phyloP scores from a whole-genome alignment of 1,139 yeast genomes.

The Insectozyma bohioensis region DNA sequence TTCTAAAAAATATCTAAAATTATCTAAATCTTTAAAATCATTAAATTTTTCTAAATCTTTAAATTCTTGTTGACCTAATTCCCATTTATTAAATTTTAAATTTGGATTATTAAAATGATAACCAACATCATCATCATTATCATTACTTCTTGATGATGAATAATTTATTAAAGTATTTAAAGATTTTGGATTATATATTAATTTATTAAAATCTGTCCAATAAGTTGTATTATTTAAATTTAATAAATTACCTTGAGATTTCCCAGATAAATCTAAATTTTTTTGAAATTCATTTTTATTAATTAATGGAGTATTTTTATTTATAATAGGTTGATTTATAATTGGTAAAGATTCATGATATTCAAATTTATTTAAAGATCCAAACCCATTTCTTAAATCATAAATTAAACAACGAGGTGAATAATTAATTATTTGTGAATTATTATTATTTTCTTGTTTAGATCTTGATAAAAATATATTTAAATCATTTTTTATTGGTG shows the following conservation, averaged over 20 bases:
- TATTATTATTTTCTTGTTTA: slow-evolving; percentile 44
- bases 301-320: slow-evolving; percentile 1
- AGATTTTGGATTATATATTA: slow-evolving; percentile 65
- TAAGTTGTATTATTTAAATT: slow-evolving; percentile 46
- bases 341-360: slow-evolving; percentile 30
- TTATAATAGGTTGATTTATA: slow-evolving; percentile 1
- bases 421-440: slow-evolving; percentile 50
- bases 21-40: slow-evolving; percentile 46
- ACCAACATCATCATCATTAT: slow-evolving; percentile 21
- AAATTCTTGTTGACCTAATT: slow-evolving; percentile 33
- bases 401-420: slow-evolving; percentile 78
- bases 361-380: slow-evolving; percentile 56
- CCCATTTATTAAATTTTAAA: slow-evolving; percentile 26
- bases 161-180: slow-evolving; percentile 56
- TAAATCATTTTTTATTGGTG: slow-evolving; percentile 29
- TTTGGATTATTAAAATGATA: slow-evolving; percentile 30
- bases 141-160: no score
- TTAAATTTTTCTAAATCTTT: slow-evolving; percentile 6
- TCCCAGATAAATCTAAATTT: slow-evolving; percentile 58
- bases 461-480: slow-evolving; percentile 28
- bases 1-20: slow-evolving; percentile 67
- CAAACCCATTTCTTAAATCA: slow-evolving; percentile 71
- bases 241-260: slow-evolving; percentile 25
- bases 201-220: slow-evolving; percentile 82
- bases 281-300: slow-evolving; percentile 58